Conservation (phyloP, 169 alveolate genomes). For the Ichthyophthirius multifiliis region DNA sequence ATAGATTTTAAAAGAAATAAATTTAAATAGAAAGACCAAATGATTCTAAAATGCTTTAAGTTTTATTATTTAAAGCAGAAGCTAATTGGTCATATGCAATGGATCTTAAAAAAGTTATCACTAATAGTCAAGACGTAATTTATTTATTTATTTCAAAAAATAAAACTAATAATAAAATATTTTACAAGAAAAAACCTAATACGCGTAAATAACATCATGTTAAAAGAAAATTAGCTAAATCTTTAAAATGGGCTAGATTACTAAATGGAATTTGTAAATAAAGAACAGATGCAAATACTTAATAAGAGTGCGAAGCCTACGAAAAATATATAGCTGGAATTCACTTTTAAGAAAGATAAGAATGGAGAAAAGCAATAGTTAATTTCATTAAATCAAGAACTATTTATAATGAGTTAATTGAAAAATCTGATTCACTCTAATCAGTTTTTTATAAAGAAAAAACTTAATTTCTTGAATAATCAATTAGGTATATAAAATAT, state of each 20-base stretch:
- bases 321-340: background rate
- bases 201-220: slow-evolving; percentile 11
- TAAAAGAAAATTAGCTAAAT: background rate
- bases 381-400: background rate
- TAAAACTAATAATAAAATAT: background rate
- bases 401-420: background rate
- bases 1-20: background rate
- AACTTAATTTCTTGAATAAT: background rate
- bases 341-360: background rate
- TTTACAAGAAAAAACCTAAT: background rate
- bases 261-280: background rate
- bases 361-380: slow-evolving; percentile 2
- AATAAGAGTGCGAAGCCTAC: slow-evolving; percentile 1
- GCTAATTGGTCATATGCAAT: slow-evolving; percentile 9
- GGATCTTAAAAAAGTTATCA: background rate
- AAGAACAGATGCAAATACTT: background rate
- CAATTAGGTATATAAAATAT: background rate
- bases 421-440: background rate
- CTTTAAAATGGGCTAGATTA: background rate
- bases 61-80: background rate
- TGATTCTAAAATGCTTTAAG: slow-evolving; percentile 17
- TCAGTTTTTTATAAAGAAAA: background rate
- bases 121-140: background rate
- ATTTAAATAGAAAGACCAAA: background rate
- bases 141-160: background rate